Evolutionary conservation across 2,329 filamentous ascomycete species (phyloP).

Genomic region (Xenoacremonium recifei): DNA sequence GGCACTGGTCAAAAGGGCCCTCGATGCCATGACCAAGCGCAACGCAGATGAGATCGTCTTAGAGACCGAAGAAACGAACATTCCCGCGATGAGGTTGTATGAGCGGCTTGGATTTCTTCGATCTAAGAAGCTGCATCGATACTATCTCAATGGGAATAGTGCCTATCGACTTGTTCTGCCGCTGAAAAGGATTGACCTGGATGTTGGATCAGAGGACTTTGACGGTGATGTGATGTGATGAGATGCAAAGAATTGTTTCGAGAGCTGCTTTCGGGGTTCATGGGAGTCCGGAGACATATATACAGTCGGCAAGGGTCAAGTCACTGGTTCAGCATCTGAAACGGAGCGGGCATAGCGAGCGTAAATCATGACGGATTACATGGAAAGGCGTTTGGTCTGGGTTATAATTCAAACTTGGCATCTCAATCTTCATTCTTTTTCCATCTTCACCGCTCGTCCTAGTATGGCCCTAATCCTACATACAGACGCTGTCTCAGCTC

Average conservation of each 20-base stretch:
- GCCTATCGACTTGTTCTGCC: constrained; percentile 86
- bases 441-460: too few species aligned
- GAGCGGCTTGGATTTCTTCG: constrained; percentile 88
- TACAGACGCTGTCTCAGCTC: constrained; percentile 9
- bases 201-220: constrained; percentile 35
- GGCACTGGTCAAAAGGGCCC: constrained; percentile 81
- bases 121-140: constrained; percentile 89
- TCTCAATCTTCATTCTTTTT: too few species aligned
- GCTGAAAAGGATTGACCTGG: constrained; percentile 56
- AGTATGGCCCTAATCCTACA: too few species aligned
- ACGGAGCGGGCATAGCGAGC: too few species aligned
- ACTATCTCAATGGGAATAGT: constrained; percentile 95
- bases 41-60: constrained; percentile 92
- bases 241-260: too few species aligned
- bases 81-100: constrained; percentile 86
- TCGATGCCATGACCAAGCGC: constrained; percentile 83
- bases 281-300: too few species aligned
- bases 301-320: too few species aligned
- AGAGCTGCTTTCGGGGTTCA: too few species aligned
- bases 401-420: too few species aligned
- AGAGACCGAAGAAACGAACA: constrained; percentile 93
- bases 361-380: too few species aligned
- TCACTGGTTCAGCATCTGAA: too few species aligned
- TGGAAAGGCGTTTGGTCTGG: too few species aligned
- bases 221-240: constrained; percentile 26